Base-by-base conservation (phyloP, 106 monocot species). In the Dendrobium nobile region DNA sequence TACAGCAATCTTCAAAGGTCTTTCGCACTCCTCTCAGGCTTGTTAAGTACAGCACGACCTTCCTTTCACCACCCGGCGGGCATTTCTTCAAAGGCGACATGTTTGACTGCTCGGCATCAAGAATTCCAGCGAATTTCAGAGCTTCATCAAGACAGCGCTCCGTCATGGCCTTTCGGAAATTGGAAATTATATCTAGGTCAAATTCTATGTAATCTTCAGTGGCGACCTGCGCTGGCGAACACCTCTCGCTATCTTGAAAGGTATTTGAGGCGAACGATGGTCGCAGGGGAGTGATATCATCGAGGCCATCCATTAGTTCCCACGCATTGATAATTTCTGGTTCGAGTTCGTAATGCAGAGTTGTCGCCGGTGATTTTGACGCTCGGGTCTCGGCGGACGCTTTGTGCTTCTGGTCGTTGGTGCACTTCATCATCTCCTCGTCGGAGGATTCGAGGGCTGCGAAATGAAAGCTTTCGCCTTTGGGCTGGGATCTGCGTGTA, bases 1-100 rank as follows among this genome's bases (percentile, higher is more conserved):
- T 61, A 79, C 84, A 82, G 78, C 96, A 96, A 54, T 96, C 93
- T 82, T 93, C 96, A 77, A 84, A 94, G 1, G 96, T 96, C 76
- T 85, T 90, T 10, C 93, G 61, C 20, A 96, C 83, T 0, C 90
- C 96, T 19, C 93, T 87, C 10, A 96, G 80, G 79, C 96, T 96
- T 8, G 93, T 96, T 79, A 85, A 85, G 82, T 94, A 97, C 48
- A 94, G 48, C 10, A 93, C 92, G 41, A 92, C 90, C 70, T 84
- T 90, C 47, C 77, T 54, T 33, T 82, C 67, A 15, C 89, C 82
- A 9, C 81, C 81, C 2, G 92, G 82, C 9, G 88, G 85, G 80
- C 74, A 72, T 22, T 48, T 77, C 61, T 43, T 27, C 41, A 31
- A 51, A 40, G 61, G 65, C 33, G 10, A 24, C 41, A 44, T 28